Base-by-base conservation (phyloP, 2,329 filamentous ascomycete species). In the Aspergillus amoenus region DNA sequence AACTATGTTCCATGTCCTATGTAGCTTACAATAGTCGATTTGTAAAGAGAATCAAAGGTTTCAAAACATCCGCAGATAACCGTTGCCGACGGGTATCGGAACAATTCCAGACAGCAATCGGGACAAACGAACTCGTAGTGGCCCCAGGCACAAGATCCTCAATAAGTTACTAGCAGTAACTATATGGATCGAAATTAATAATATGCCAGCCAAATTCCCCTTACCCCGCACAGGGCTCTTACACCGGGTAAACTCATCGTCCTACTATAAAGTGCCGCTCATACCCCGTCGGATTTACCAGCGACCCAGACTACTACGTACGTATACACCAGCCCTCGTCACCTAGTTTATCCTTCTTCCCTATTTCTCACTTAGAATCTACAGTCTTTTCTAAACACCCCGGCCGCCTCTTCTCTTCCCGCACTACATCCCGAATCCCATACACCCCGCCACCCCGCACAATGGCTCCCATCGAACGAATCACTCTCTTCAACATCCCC, bases 401-500 rank as follows among this genome's bases (percentile, higher is more conserved):
- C 15, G 3, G 15, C 15, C 24, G 11, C 9, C 44, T 15, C 22
- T 32, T 7, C 6, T 32, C 27, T 18, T 24, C 37, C 44, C 24
- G 12, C 37, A 34, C 39, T 8, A 46, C 37, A 17, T 15, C 45
- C 44, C 24, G 30, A 52, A 24, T 24, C 42, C 42, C 52, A 30
- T 27, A 42, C 49, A 34, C 13, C 40, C 48, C 17, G 42, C 39
- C 17, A 46, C 39, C 22, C 48, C 41, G 24, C 32, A 66, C 52
- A 57, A 76, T 76, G 73, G 68, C 72, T 17, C 68, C 69, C 27
- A 76, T 82, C 64, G 77, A 81, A 63, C 76, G 81, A 49, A 74
- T 82, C 60, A 82, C 81, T 30, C 72, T 82, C 59, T 83, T 83
- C 77, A 83, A 83, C 64, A 72, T 82, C 55, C 76, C 79, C 57